phyloP scores from a whole-genome alignment of 352 stramenopile genomes.

The Plasmopara muralis region DNA sequence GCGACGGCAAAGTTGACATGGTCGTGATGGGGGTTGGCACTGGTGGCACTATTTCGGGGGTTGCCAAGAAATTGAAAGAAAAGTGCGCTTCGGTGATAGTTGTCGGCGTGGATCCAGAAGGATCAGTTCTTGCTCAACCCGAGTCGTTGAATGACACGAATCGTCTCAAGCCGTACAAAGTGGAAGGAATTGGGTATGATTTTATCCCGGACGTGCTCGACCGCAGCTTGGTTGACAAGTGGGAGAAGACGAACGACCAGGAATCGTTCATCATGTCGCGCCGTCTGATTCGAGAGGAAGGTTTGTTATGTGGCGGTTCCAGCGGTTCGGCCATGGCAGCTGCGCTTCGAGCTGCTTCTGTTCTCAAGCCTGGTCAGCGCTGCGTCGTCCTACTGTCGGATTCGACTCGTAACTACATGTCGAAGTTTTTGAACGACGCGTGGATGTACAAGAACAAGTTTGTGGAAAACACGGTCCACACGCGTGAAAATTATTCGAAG shows the following conservation, averaged over 20 bases:
- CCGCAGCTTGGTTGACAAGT: slow-evolving; percentile 86
- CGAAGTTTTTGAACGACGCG: slow-evolving; percentile 93
- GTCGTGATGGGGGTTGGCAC: slow-evolving; percentile 92
- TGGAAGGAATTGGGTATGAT: slow-evolving; percentile 96
- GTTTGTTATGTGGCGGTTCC: slow-evolving; percentile 91
- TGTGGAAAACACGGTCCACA: slow-evolving; percentile 60
- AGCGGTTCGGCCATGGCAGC: slow-evolving; percentile 83
- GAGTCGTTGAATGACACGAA: slow-evolving; percentile 90
- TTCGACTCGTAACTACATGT: slow-evolving; percentile 97
- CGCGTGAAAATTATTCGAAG: slow-evolving; percentile 60
- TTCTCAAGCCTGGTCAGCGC: slow-evolving; percentile 81
- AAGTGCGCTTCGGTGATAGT: slow-evolving; percentile 77
- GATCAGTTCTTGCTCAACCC: slow-evolving; percentile 89
- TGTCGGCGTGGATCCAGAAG: slow-evolving; percentile 87
- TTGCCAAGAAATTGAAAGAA: slow-evolving; percentile 92
- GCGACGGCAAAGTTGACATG: slow-evolving; percentile 92
- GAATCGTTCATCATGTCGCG: slow-evolving; percentile 93
- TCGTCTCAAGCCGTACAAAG: slow-evolving; percentile 82
- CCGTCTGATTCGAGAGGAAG: slow-evolving; percentile 92
- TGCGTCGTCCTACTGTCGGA: slow-evolving; percentile 94
- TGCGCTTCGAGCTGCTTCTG: slow-evolving; percentile 73
- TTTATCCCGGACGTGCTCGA: slow-evolving; percentile 95
- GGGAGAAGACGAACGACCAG: slow-evolving; percentile 93
- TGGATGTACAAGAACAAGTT: slow-evolving; percentile 88
- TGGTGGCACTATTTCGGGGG: slow-evolving; percentile 92